Evolutionary conservation across 1,284 basidiomycete species (phyloP), one percentile per base, ranked within the genome.

Genomic region (Grifola frondosa): DNA sequence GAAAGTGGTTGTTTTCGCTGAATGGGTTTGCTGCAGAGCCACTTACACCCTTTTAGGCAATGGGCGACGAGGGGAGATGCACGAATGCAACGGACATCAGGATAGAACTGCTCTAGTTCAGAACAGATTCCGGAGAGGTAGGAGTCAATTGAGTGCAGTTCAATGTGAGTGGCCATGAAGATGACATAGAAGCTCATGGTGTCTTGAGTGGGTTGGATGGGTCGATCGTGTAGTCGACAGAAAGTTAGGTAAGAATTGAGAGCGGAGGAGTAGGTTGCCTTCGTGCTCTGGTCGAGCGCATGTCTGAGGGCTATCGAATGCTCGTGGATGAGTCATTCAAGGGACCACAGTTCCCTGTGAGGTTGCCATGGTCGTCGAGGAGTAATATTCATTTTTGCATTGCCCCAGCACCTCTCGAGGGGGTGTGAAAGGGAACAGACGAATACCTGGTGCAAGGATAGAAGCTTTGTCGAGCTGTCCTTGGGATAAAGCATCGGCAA

Each of bases 101-200:
- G 72, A 46, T 58, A 75, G 24, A 56, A 52, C 1, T 59, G 39
- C 40, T 72, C 66, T 3, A 75, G 65, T 19, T 63, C 40, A 30
- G 58, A 60, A 39, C 60, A 60, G n/a, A 73, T 70, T 0, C 72
- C 69, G 0, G 69, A 70, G 0, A 74, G 63, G 53, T 74, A 75
- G 2, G 58, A 50, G 8, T 54, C 42, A 3, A 72, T 66, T 0
- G 72, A 72, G 2, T 20, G 11, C 0, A 66, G 66, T 15, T 61
- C 42, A 55, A 76, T 73, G 25, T 68, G 57, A 31, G 64, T 56
- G 8, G 42, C 68, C 64, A 69, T 69, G 49, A 60, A 76, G 1
- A 67, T 61, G 6, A 58, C 49, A 43, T 59, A 76, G 24, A 68
- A 61, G 11, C 52, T 56, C 0, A 73, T 49, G 0, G 64, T 68